Percentiles rank a stretch among this genome's conserved stretches.
These are phyloP conservation scores for Inosperma sp. DNA, from an alignment of 768 basidiomycete species.

Conservation along the genomic window DNA sequence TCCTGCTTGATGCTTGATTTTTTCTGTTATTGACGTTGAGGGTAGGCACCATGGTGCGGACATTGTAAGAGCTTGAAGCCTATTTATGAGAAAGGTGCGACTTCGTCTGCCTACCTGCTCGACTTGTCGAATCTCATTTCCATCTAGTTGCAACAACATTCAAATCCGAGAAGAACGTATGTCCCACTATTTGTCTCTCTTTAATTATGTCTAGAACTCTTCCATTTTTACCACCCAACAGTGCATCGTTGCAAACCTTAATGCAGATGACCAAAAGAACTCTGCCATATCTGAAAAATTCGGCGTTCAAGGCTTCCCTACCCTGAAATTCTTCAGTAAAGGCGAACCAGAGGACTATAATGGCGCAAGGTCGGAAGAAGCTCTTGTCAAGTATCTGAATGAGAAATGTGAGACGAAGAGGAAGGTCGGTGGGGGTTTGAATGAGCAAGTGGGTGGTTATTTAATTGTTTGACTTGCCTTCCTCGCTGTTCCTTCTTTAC, in stretches of 20 bases:
- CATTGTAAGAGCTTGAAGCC: conserved; percentile 95
- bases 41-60: conserved; percentile 77
- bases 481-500: too few species aligned
- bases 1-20: background rate
- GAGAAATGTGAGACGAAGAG: conserved; percentile 84
- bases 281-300: conserved; percentile 65
- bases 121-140: background rate
- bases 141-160: conserved; percentile 72
- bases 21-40: conserved; percentile 5
- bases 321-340: conserved; percentile 87
- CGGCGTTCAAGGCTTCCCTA: conserved; percentile 79
- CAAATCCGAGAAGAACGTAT: conserved; percentile 68
- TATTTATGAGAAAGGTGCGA: conserved; percentile 68
- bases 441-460: conserved; percentile 48
- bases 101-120: background rate
- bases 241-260: conserved; percentile 88
- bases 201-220: background rate
- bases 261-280: conserved; percentile 84
- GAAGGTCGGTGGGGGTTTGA: conserved; percentile 75
- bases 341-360: conserved; percentile 63
- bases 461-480: conserved; percentile 10
- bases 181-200: conserved; percentile 16
- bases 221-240: conserved; percentile 31
- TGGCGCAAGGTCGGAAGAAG: conserved; percentile 65
- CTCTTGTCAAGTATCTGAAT: conserved; percentile 76